Conservation (phyloP, 106 monocot species). For the Acorus gramineus region DNA sequence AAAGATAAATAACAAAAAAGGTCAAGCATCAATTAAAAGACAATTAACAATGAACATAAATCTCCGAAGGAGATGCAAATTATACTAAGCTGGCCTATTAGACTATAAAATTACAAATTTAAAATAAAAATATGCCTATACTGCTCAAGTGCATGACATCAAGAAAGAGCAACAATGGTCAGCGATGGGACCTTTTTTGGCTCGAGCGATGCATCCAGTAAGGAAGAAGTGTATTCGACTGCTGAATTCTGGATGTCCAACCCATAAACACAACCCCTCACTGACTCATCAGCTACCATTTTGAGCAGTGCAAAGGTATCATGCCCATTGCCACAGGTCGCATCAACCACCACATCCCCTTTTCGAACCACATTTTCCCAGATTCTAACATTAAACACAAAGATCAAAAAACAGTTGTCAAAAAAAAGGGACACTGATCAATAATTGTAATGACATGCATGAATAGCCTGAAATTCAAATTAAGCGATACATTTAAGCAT, state of each 20-base stretch:
- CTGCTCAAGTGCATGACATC: no score
- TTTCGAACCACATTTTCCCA: slow-evolving; percentile 64
- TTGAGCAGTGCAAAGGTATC: slow-evolving; percentile 87
- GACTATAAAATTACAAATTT: no score
- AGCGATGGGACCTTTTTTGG: slow-evolving; percentile 29
- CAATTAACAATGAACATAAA: neutral
- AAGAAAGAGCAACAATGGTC: no score
- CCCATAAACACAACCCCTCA: slow-evolving; percentile 69
- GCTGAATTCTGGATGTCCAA: slow-evolving; percentile 76
- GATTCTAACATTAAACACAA: slow-evolving; percentile 24
- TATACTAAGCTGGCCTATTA: no score
- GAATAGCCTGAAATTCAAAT: no score
- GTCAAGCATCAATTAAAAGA: neutral
- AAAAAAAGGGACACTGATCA: no score
- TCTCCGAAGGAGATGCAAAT: no score
- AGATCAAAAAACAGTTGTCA: no score
- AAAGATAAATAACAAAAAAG: neutral
- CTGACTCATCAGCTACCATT: slow-evolving; percentile 60
- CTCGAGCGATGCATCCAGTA: slow-evolving; percentile 37
- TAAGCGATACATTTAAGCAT: no score
- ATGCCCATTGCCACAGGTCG: slow-evolving; percentile 95
- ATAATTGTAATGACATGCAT: no score
- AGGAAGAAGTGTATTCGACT: slow-evolving; percentile 50
- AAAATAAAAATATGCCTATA: no score
- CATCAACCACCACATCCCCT: slow-evolving; percentile 82